Base-by-base conservation (phyloP, 2,329 filamentous ascomycete genomes). In the Cordyceps farinosa region DNA sequence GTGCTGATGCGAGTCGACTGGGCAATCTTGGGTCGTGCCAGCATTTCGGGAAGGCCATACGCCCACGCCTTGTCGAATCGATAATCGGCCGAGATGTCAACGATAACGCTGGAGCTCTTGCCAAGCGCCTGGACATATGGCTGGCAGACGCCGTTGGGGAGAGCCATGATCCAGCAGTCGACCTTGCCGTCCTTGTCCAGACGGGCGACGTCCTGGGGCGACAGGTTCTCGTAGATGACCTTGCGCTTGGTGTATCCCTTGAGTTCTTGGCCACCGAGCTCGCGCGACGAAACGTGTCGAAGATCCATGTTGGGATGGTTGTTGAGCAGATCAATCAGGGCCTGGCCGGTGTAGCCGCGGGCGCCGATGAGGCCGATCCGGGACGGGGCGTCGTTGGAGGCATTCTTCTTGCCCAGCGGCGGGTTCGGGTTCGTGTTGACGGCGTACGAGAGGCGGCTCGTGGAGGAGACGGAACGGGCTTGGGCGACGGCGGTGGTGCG, bases 1-100 rank as follows among this genome's bases (percentile, higher is more conserved):
- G 97, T 97, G 67, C 90, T 84, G 73, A 99, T 97, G 62, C 91
- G 87, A 17, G 84, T 92, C 6, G 94, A 86, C 68, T 88, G 84
- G 30, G 89, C 86, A 69, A 98, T 92, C 68, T 88, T 84, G 65
- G 85, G 84, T 62, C 94, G 87, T 74, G 87, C 87, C 56, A 92
- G 85, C 56, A 97, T 82, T 77, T 98, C 95, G 15, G 92, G 92
- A 5, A 97, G 87, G 69, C 91, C 92, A 72, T 97, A 98, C 0
- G 90, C 91, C 93, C 92, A 96, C 30, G 83, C 82, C 63, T 82
- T 79, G 72, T 96, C 90, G 75, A 97, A 98, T 57, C 94, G 88
- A 78, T 97, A 96, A 78, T 99, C 95, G 65, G 95, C 95, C n/a
- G 92, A 97, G 42, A 99, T 84, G 75, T 99, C 95, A 52, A 99